Evolutionary conservation across 306 rosid genomes (phyloP), one percentile per base, ranked within the genome.

Genomic region (Echinosophora koreensis): DNA sequence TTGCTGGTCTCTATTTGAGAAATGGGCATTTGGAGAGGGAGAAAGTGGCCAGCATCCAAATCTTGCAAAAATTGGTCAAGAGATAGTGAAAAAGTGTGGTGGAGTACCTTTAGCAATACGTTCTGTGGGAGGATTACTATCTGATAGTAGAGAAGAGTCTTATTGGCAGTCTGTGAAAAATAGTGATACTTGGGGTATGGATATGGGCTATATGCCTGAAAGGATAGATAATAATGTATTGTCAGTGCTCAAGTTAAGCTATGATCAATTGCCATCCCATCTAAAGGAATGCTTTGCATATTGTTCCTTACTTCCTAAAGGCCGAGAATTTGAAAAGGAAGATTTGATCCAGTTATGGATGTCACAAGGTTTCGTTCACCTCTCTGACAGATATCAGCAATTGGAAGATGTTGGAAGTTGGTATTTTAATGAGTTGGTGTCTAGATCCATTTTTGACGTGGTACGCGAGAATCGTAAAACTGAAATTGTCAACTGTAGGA

Each of bases 71-170:
- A 69, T 77, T 3, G 67, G 73, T 14, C 14, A 8, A 14, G 66
- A 86, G 44, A 82, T 86, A 49, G 60, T 86, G 7, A 51, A 60
- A n/a, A 82, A 76, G 75, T 82, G 87, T 70, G 74, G 61, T 35
- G 85, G 89, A 4, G 78, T 86, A 0, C 87, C 83, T 0, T 47
- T 86, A 37, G 87, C 80, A 10, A 77, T 79, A n/a, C 70, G 69
- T 16, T 76, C 50, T 4, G 14, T 86, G 16, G 85, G 85, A 61
- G 66, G 85, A 12, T 6, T 82, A 22, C 55, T 86, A 49, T 64
- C 57, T 4, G n/a, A 9, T 1, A 82, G 28, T 13, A 76, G 77
- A 64, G 47, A 82, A 15, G 87, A 76, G 60, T 41, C 35, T 7
- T 76, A 86, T 17, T 86, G 89, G 89, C 32, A 8, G 59, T 10